phyloP scores from a whole-genome alignment of 805 yeast species.

The Clavispora santaluciae region DNA sequence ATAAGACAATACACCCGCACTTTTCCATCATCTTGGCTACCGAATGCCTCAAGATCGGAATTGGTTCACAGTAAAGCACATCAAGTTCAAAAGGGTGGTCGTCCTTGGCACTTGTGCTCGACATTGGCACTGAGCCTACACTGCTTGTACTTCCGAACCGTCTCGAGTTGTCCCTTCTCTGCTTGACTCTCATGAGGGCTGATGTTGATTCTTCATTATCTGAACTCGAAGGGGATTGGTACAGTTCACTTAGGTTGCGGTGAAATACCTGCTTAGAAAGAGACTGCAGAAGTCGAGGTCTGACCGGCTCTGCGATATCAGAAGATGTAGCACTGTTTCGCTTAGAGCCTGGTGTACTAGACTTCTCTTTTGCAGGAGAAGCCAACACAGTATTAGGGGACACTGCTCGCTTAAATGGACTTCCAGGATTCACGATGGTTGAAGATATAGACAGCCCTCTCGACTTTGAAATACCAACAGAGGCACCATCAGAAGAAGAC shows the following conservation, averaged over 20 bases:
- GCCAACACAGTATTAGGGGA: slow-evolving; percentile 34
- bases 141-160: slow-evolving; percentile 10
- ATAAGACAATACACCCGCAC: slow-evolving; percentile 75
- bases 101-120: slow-evolving; percentile 2
- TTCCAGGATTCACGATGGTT: slow-evolving; percentile 19
- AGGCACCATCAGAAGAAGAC: slow-evolving; percentile 43
- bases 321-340: slow-evolving; percentile 2
- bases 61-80: slow-evolving; percentile 79
- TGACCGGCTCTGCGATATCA: neutral
- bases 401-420: slow-evolving; percentile 43
- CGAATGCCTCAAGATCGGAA: slow-evolving; percentile 73
- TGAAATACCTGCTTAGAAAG: slow-evolving; percentile 22
- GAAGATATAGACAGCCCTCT: slow-evolving; percentile 30
- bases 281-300: slow-evolving; percentile 17
- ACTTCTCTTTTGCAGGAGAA: slow-evolving; percentile 24
- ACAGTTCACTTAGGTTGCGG: slow-evolving; percentile 20
- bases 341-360: slow-evolving; percentile 1
- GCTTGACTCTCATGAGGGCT: slow-evolving; percentile 49
- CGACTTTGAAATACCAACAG: slow-evolving; percentile 26
- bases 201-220: slow-evolving; percentile 59
- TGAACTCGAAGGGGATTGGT: slow-evolving; percentile 51
- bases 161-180: slow-evolving; percentile 50
- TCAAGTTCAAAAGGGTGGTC: slow-evolving; percentile 39
- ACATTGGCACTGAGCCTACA: slow-evolving; percentile 7
- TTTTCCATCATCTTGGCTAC: slow-evolving; percentile 58